These are phyloP conservation scores for Gaeumannomyces sp. DNA, from an alignment of 2,329 filamentous ascomycete species.

Conservation along the genomic window DNA sequence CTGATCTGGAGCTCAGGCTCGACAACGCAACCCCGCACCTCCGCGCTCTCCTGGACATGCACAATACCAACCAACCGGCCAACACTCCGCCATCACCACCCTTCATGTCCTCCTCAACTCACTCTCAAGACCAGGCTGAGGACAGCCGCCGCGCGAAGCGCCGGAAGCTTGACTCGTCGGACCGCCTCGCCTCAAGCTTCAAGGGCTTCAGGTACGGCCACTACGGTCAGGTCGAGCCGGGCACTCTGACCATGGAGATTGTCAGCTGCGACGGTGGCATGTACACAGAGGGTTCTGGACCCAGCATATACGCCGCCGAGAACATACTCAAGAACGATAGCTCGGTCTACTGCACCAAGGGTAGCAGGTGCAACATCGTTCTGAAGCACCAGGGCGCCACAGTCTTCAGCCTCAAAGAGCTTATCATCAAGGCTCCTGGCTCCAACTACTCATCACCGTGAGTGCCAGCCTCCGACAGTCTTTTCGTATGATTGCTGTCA, in stretches of 20 bases:
- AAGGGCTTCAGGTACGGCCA: conserved; percentile 72
- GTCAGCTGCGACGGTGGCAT: conserved; percentile 82
- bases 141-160: conserved; percentile 55
- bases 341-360: conserved; percentile 85
- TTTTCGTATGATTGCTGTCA: neutral
- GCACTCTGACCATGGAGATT: conserved; percentile 77
- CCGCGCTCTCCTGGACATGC: conserved; percentile 34
- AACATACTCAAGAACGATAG: conserved; percentile 79
- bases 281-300: conserved; percentile 44
- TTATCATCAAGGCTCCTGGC: conserved; percentile 81
- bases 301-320: conserved; percentile 56
- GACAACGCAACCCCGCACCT: conserved; percentile 39
- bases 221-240: conserved; percentile 81
- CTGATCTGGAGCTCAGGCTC: conserved; percentile 32
- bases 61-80: conserved; percentile 12
- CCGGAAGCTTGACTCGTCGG: conserved; percentile 59
- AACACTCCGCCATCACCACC: conserved; percentile 26
- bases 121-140: conserved; percentile 33
- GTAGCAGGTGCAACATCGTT: conserved; percentile 81
- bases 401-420: conserved; percentile 75
- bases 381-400: conserved; percentile 74
- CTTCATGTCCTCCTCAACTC: conserved; percentile 23
- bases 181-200: conserved; percentile 43
- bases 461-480: conserved; percentile 29
- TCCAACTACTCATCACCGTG: conserved; percentile 81